These are phyloP conservation scores for Colletotrichum zoysiae DNA, from an alignment of 2,329 filamentous ascomycete species.

Conservation along the genomic window DNA sequence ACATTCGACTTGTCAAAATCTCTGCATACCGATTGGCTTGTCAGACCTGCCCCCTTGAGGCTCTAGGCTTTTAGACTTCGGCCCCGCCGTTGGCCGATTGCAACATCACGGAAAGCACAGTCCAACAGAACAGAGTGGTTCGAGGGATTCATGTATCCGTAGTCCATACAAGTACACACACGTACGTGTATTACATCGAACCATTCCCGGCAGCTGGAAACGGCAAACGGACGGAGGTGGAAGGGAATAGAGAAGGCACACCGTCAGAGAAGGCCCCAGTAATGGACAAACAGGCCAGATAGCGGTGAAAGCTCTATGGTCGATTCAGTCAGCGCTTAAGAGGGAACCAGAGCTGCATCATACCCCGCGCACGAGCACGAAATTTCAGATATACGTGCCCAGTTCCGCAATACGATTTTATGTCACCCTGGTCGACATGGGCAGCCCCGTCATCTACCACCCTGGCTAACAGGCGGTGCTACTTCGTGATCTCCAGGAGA, in stretches of 20 bases:
- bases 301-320: not conserved
- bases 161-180: too few relatives aligned
- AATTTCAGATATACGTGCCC: not conserved
- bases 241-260: too few relatives aligned
- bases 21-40: conserved; percentile 28
- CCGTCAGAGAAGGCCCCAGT: not conserved
- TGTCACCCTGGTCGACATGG: too few relatives aligned
- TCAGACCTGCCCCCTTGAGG: not conserved
- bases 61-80: conserved; percentile 16
- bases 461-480: conserved; percentile 22
- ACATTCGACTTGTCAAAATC: conserved; percentile 13
- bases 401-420: not conserved
- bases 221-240: not conserved
- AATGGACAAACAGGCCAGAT: not conserved
- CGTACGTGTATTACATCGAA: not conserved
- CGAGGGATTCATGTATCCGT: not conserved
- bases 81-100: conserved; percentile 4
- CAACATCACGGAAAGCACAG: conserved; percentile 12
- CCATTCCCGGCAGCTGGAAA: not conserved
- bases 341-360: not conserved
- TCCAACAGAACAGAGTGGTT: not conserved
- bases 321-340: conserved; percentile 24
- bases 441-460: not conserved
- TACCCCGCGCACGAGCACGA: conserved; percentile 2
- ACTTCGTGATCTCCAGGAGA: conserved; percentile 29